These are phyloP conservation scores for Leptographium wingfieldii DNA, from an alignment of 2,329 filamentous ascomycete species.

Conservation along the genomic window DNA sequence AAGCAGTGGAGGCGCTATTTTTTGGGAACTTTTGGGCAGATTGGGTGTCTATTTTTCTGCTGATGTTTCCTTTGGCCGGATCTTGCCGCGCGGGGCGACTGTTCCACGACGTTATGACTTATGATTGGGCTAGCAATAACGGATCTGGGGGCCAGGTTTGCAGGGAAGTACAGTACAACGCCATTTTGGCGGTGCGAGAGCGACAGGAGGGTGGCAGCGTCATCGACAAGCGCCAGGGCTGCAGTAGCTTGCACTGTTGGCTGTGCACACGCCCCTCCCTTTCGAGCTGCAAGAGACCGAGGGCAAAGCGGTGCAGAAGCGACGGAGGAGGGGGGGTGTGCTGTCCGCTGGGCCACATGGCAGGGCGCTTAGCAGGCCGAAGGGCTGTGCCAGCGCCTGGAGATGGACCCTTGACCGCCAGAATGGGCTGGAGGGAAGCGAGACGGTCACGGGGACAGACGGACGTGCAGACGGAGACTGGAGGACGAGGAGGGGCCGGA, in stretches of 20 bases:
- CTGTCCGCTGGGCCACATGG: slow-evolving; percentile 1
- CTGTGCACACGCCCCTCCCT: slow-evolving; percentile 7
- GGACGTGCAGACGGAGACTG: not conserved
- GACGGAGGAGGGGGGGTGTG: slow-evolving; percentile 10
- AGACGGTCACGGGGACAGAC: slow-evolving; percentile 1
- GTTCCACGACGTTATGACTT: slow-evolving; percentile 36
- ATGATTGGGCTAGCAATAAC: slow-evolving; percentile 37
- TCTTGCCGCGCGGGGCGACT: slow-evolving; percentile 18
- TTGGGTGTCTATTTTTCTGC: not conserved
- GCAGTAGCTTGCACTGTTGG: slow-evolving; percentile 13
- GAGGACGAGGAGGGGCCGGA: not conserved
- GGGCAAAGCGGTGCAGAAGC: not conserved
- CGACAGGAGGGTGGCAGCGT: slow-evolving; percentile 9
- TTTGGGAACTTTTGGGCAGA: not conserved
- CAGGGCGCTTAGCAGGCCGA: not conserved
- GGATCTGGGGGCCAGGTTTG: slow-evolving; percentile 17
- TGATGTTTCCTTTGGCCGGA: not conserved
- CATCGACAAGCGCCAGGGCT: slow-evolving; percentile 18
- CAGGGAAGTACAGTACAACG: slow-evolving; percentile 29
- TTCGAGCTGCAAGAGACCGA: no score
- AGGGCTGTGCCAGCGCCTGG: no score
- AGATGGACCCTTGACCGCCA: not conserved
- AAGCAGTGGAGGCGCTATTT: slow-evolving; percentile 3
- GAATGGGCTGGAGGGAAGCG: not conserved
- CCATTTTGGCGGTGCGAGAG: slow-evolving; percentile 3